Percentiles rank a stretch among this genome's conserved stretches.
Conservation (phyloP, 2,329 filamentous ascomycete genomes). For the Mariannaea sp. region DNA sequence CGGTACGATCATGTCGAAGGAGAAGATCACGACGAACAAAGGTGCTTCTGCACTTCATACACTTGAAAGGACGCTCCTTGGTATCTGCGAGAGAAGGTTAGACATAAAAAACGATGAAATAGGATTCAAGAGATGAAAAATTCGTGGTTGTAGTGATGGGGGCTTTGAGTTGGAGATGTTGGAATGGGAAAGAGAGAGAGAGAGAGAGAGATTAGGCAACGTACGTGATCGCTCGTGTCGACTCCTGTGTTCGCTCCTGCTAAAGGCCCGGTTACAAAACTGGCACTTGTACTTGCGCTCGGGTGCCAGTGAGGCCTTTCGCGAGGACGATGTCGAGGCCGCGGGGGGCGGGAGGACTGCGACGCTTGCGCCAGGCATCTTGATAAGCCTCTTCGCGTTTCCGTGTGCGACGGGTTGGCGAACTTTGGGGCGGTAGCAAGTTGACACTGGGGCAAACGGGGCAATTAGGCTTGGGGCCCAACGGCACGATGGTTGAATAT, state of each 20-base stretch:
- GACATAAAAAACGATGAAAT: neutral
- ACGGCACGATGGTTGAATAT: constrained; percentile 65
- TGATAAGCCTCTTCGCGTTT: constrained; percentile 47
- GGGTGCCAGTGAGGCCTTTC: constrained; percentile 77
- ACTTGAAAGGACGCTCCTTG: constrained; percentile 98
- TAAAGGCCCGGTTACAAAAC: constrained; percentile 97
- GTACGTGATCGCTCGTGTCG: constrained; percentile 97
- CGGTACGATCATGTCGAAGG: constrained; percentile 94
- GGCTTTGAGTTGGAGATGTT: constrained; percentile 17
- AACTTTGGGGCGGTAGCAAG: constrained; percentile 34
- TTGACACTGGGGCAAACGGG: constrained; percentile 34
- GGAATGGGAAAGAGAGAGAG: constrained; percentile 13
- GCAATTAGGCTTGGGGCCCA: constrained; percentile 36
- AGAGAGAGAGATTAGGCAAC: constrained; percentile 50
- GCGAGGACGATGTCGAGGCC: constrained; percentile 71
- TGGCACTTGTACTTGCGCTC: constrained; percentile 99
- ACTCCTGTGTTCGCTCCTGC: constrained; percentile 94
- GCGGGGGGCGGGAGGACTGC: constrained; percentile 67
- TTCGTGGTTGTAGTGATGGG: constrained; percentile 15
- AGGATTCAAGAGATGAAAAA: constrained; percentile 18
- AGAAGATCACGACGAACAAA: constrained; percentile 97
- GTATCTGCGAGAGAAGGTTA: constrained; percentile 69
- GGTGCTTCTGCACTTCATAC: constrained; percentile 95
- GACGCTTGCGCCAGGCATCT: constrained; percentile 74
- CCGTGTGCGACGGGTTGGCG: constrained; percentile 26